phyloP scores from a whole-genome alignment of 371 early-diverging fungal species.

The Gilbertella persicaria region DNA sequence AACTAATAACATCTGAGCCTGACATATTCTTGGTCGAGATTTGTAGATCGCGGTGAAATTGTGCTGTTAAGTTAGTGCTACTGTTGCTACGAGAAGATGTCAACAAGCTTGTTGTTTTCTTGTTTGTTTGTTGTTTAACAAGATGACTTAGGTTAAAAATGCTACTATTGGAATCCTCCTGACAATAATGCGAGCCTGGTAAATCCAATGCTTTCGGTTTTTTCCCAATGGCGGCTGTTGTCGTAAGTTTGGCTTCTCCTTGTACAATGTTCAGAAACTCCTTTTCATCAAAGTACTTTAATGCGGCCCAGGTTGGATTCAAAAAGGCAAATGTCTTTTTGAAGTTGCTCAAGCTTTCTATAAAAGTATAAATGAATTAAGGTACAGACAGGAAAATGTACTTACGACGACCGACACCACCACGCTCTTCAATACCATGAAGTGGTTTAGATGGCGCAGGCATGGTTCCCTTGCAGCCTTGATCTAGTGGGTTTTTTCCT shows the following conservation, averaged over 20 bases:
- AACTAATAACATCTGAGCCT: conserved; percentile 12
- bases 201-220: conserved; percentile 18
- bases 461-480: conserved; percentile 42
- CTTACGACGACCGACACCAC: conserved; percentile 45
- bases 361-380: not conserved
- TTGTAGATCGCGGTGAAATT: not conserved
- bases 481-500: conserved; percentile 42
- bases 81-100: too few species aligned
- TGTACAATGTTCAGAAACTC: conserved; percentile 36
- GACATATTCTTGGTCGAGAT: conserved; percentile 11
- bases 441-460: conserved; percentile 39
- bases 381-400: conserved; percentile 1
- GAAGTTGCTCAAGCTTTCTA: conserved; percentile 22
- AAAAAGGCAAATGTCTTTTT: conserved; percentile 35
- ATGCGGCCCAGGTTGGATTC: conserved; percentile 36
- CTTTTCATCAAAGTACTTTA: conserved; percentile 39
- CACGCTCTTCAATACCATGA: conserved; percentile 44
- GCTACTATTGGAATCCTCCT: not conserved
- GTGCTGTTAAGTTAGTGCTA: not conserved
- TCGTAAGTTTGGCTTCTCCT: conserved; percentile 21
- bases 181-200: not conserved
- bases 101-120: not conserved
- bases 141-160: too few species aligned
- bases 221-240: conserved; percentile 23
- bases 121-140: not conserved